Conservation (phyloP, 768 basidiomycete species). For the Naganishia randhawae region DNA sequence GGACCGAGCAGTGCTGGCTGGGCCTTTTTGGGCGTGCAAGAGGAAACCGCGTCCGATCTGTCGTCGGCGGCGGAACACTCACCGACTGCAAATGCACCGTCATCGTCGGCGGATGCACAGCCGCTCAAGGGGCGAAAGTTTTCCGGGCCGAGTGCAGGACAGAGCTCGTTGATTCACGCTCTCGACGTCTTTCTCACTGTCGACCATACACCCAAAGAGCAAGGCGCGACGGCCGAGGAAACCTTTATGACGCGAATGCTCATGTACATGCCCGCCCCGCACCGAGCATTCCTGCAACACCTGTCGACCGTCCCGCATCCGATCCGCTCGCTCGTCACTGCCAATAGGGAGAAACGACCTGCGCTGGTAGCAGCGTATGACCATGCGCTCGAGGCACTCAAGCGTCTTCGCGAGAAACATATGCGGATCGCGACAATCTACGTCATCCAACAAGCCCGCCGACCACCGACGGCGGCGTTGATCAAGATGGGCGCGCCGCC, state of each 20-base stretch:
- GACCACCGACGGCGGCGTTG: slow-evolving; percentile 42
- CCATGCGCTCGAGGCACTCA: slow-evolving; percentile 69
- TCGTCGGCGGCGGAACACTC: not conserved
- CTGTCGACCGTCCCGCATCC: slow-evolving; percentile 65
- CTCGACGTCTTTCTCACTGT: slow-evolving; percentile 50
- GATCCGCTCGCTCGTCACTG: slow-evolving; percentile 60
- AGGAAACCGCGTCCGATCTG: not conserved
- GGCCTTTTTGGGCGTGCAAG: slow-evolving; percentile 64
- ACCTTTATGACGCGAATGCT: slow-evolving; percentile 82
- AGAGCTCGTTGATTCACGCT: slow-evolving; percentile 74
- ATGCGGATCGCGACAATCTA: slow-evolving; percentile 85
- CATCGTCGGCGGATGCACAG: not conserved
- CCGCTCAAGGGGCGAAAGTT: slow-evolving; percentile 50
- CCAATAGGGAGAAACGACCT: slow-evolving; percentile 37
- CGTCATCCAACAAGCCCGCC: slow-evolving; percentile 74
- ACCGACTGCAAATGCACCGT: not conserved
- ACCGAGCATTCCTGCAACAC: slow-evolving; percentile 69
- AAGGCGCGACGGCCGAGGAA: slow-evolving; percentile 37
- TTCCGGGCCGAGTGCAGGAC: slow-evolving; percentile 88
- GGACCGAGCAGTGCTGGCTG: slow-evolving; percentile 49
- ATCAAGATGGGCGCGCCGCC: slow-evolving; percentile 36
- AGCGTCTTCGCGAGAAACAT: slow-evolving; percentile 77
- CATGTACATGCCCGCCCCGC: slow-evolving; percentile 89
- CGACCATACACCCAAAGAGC: slow-evolving; percentile 52
- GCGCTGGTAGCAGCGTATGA: slow-evolving; percentile 62